Conservation (phyloP, 495 filamentous ascomycete species). For the Sordaria brevicollis region DNA sequence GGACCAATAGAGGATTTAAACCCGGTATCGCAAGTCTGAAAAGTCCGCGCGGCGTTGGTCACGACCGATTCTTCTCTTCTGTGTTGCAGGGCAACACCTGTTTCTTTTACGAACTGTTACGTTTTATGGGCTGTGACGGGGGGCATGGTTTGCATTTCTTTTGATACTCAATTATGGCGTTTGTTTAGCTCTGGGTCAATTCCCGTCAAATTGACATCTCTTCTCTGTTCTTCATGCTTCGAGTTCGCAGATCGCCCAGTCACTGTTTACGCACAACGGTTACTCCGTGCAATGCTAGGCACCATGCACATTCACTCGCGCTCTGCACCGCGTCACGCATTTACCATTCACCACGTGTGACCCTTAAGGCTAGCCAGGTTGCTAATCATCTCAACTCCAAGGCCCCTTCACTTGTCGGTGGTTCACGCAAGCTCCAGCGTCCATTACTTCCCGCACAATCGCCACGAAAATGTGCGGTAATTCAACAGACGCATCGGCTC, state of each 20-base stretch:
- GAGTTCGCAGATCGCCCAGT: neutral
- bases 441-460: neutral
- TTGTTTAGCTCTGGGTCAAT: neutral
- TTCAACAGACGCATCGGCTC: neutral
- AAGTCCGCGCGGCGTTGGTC: neutral
- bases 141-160: neutral
- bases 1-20: slow-evolving; percentile 14
- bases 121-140: neutral
- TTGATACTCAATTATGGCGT: neutral
- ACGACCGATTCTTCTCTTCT: neutral
- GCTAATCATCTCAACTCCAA: neutral
- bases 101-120: neutral
- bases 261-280: neutral
- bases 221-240: neutral
- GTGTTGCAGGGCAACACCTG: neutral
- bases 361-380: neutral
- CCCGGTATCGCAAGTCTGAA: neutral
- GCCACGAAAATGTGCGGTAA: neutral
- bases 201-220: neutral
- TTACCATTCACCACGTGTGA: neutral
- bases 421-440: neutral
- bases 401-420: neutral
- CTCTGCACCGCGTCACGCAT: neutral
- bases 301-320: neutral
- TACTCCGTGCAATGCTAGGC: neutral